Evolutionary conservation across 768 basidiomycete species (phyloP).

Genomic region (Mycena floridula): DNA sequence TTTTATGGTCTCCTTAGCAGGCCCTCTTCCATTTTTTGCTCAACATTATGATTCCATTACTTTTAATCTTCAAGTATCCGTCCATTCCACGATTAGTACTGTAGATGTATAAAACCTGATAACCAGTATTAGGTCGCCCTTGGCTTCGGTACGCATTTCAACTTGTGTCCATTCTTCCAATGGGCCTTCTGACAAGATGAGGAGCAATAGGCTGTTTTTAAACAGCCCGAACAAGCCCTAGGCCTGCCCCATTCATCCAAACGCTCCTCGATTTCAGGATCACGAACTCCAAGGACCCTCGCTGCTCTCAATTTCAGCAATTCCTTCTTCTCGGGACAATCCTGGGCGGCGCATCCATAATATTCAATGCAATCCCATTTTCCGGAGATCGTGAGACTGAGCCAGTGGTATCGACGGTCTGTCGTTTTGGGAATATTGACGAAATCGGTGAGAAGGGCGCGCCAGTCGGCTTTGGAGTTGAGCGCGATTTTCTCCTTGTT

Average conservation of each 20-base stretch:
- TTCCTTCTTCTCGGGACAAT: conserved; percentile 16
- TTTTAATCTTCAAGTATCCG: too few species aligned
- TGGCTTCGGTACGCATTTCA: too few species aligned
- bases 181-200: conserved; percentile 17
- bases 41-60: too few species aligned
- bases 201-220: conserved; percentile 17
- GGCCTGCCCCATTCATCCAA: conserved; percentile 18
- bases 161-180: conserved; percentile 16
- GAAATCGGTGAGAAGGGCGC: conserved; percentile 12
- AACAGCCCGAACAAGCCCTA: conserved; percentile 16
- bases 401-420: conserved; percentile 15
- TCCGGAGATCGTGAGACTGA: conserved; percentile 11
- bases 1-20: too few species aligned
- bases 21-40: too few species aligned
- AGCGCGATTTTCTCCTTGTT: conserved; percentile 10
- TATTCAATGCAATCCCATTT: conserved; percentile 19
- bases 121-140: too few species aligned
- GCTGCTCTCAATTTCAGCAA: conserved; percentile 11
- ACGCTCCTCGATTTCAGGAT: conserved; percentile 17
- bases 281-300: conserved; percentile 16
- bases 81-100: too few species aligned
- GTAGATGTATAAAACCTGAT: too few species aligned
- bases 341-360: conserved; percentile 14
- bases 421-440: conserved; percentile 13
- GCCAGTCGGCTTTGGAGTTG: conserved; percentile 11